Conservation (phyloP, 2,329 filamentous ascomycete species). For the Fonsecaea multimorphosa region DNA sequence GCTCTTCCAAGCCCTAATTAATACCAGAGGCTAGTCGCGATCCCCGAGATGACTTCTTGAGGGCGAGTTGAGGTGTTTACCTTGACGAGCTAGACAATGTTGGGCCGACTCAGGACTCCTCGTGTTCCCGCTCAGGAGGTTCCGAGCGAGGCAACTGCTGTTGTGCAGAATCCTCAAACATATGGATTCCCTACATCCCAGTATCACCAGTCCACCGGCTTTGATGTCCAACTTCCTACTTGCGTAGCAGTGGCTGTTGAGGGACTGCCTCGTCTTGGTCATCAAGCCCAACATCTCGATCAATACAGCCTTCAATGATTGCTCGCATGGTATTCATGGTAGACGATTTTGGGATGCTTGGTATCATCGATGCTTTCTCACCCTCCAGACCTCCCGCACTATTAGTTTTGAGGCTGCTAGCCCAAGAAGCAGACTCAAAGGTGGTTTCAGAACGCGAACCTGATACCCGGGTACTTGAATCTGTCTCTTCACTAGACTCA, state of each 20-base stretch:
- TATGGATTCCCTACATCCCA: background rate
- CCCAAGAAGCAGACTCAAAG: slow-evolving; percentile 18
- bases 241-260: background rate
- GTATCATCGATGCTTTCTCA: background rate
- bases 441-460: slow-evolving; percentile 9
- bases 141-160: background rate
- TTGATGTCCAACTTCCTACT: background rate
- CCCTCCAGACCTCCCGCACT: background rate
- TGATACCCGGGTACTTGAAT: background rate
- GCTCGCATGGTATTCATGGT: slow-evolving; percentile 16
- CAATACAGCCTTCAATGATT: slow-evolving; percentile 7
- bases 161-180: background rate
- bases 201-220: background rate
- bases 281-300: slow-evolving; percentile 7
- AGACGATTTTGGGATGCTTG: slow-evolving; percentile 13
- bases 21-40: background rate
- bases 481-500: background rate
- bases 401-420: background rate
- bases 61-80: background rate
- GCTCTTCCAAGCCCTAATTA: background rate
- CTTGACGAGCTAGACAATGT: background rate
- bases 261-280: too few relatives aligned
- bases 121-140: background rate
- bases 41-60: background rate
- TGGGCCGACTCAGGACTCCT: background rate